Conservation (phyloP, 805 yeast species). For the Candida silvatica region DNA sequence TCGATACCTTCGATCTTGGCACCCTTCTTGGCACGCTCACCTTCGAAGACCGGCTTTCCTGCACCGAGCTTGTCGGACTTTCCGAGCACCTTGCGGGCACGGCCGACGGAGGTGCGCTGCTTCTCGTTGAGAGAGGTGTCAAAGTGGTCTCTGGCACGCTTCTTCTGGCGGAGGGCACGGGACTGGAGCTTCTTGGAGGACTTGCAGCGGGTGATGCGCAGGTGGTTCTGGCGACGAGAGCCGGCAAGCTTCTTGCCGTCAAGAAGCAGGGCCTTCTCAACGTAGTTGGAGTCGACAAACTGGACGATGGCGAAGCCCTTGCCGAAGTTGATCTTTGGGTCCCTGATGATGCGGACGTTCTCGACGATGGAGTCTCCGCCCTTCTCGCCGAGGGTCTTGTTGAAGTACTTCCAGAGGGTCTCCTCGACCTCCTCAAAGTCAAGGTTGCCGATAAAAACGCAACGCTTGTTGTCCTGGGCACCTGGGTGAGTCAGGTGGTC, state of each 20-base stretch:
- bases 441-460: constrained; percentile 87
- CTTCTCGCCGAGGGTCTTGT: constrained; percentile 25
- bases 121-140: constrained; percentile 40
- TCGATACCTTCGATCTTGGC: constrained; percentile 50
- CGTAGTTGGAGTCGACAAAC: constrained; percentile 63
- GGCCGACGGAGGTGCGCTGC: constrained; percentile 71
- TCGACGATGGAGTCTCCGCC: constrained; percentile 51
- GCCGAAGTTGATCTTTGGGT: constrained; percentile 88
- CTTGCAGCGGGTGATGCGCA: constrained; percentile 72
- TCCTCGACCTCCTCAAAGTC: constrained; percentile 93
- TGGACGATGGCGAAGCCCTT: constrained; percentile 97
- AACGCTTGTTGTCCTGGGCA: constrained; percentile 72
- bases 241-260: constrained; percentile 53
- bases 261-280: constrained; percentile 71
- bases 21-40: constrained; percentile 70
- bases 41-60: constrained; percentile 59
- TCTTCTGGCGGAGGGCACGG: constrained; percentile 14
- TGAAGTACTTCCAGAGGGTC: constrained; percentile 75
- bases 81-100: constrained; percentile 69
- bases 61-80: constrained; percentile 70
- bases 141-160: constrained; percentile 11
- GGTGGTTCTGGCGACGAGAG: constrained; percentile 35
- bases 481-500: constrained; percentile 93
- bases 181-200: constrained; percentile 12
- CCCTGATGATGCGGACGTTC: constrained; percentile 85